A percentile compares a stretch with the other conserved stretches of the same genome.
These are phyloP conservation scores for Aegilops umbellulata DNA, from an alignment of 176 grass and related monocot genomes.

Conservation along the genomic window DNA sequence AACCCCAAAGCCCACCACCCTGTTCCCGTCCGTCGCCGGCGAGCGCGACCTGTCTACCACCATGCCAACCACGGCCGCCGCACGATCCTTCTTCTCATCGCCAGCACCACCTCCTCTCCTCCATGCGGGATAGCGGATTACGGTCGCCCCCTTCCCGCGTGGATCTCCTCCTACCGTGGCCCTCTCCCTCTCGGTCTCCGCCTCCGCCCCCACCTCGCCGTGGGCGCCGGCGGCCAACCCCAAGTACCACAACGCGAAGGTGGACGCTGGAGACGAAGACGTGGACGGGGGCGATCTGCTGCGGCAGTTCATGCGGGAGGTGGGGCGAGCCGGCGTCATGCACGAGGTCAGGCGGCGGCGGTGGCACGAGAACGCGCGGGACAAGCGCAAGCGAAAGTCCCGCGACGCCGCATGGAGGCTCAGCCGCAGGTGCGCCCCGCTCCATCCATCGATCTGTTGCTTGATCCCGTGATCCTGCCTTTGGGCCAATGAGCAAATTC, in stretches of 20 bases:
- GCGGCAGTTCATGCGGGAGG: constrained; percentile 49
- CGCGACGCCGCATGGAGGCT: constrained; percentile 32
- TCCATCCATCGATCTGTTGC: background rate
- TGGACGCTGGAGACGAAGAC: constrained; percentile 46
- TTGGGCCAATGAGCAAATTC: background rate
- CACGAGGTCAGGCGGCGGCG: constrained; percentile 71
- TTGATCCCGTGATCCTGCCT: background rate
- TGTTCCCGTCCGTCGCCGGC: background rate
- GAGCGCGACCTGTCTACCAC: background rate
- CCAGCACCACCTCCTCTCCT: background rate
- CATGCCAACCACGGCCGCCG: background rate
- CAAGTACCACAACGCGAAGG: constrained; percentile 66
- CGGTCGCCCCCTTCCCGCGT: constrained; percentile 19
- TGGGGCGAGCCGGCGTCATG: constrained; percentile 49
- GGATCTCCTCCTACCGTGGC: background rate
- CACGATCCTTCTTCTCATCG: background rate
- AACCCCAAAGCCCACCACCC: constrained; percentile 22
- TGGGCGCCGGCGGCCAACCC: constrained; percentile 35
- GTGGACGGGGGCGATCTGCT: constrained; percentile 48
- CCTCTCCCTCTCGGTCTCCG: background rate
- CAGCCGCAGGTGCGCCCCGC: constrained; percentile 31
- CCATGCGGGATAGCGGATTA: background rate
- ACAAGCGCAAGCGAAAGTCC: constrained; percentile 66
- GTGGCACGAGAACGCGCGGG: constrained; percentile 60
- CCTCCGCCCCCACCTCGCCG: background rate